Percentiles rank a stretch among this genome's conserved stretches.
phyloP scores from a whole-genome alignment of 176 grass and related monocot genomes.

The Carex scoparia region DNA sequence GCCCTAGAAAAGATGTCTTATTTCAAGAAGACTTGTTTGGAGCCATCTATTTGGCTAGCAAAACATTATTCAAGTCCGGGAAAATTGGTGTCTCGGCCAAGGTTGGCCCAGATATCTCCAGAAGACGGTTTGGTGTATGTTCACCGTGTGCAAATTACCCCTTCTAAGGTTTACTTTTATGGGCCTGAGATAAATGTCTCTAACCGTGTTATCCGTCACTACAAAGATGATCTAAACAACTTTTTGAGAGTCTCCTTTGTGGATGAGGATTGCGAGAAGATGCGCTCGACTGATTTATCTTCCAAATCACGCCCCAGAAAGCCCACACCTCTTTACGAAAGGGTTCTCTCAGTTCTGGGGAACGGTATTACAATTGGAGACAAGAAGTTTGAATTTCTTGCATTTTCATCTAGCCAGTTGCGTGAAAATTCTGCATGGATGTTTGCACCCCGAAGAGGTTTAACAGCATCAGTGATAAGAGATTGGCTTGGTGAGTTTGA shows the following conservation, averaged over 20 bases:
- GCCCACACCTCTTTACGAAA: slow-evolving; percentile 49
- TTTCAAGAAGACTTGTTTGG: slow-evolving; percentile 58
- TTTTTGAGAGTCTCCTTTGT: slow-evolving; percentile 87
- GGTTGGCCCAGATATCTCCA: slow-evolving; percentile 37
- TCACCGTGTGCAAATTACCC: slow-evolving; percentile 77
- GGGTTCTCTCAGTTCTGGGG: slow-evolving; percentile 62
- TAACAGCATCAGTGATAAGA: slow-evolving; percentile 64
- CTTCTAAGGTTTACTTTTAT: slow-evolving; percentile 84
- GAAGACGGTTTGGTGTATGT: slow-evolving; percentile 76
- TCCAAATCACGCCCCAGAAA: slow-evolving; percentile 34
- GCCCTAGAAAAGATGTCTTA: slow-evolving; percentile 62
- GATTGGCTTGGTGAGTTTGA: slow-evolving; percentile 74
- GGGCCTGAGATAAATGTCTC: slow-evolving; percentile 92
- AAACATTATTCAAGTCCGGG: slow-evolving; percentile 31
- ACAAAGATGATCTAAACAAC: slow-evolving; percentile 47
- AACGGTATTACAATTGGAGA: slow-evolving; percentile 68
- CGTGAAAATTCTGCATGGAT: slow-evolving; percentile 94
- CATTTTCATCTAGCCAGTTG: slow-evolving; percentile 93
- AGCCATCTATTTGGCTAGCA: slow-evolving; percentile 60
- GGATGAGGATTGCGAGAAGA: slow-evolving; percentile 78
- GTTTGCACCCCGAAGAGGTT: slow-evolving; percentile 52
- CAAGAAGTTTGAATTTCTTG: slow-evolving; percentile 90
- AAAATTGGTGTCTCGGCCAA: slow-evolving; percentile 17
- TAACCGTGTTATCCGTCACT: slow-evolving; percentile 70
- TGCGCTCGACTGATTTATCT: slow-evolving; percentile 68